Conservation (phyloP, 352 stramenopile genomes). For the Phytophthora colocasiae region DNA sequence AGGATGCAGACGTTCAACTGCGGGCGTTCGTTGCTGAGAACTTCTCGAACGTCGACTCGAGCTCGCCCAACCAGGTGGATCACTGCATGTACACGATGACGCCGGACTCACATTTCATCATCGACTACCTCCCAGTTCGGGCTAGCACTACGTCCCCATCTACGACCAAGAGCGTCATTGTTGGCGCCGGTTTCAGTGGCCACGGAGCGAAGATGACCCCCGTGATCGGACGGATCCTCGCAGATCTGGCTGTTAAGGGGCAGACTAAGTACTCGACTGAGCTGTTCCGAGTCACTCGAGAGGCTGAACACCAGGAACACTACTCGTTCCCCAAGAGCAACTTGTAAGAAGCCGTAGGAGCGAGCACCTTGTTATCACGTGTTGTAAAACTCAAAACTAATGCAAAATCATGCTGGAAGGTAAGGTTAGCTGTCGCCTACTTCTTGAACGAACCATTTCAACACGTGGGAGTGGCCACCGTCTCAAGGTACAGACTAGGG, state of each 20-base stretch:
- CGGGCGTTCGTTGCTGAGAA: constrained; percentile 44
- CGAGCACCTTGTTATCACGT: neutral
- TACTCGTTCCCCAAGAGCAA: constrained; percentile 13
- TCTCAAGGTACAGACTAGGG: constrained; percentile 16
- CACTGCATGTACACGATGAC: constrained; percentile 90
- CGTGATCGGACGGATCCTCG: constrained; percentile 82
- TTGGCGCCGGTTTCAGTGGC: constrained; percentile 79
- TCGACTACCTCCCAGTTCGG: constrained; percentile 54
- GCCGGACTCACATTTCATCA: constrained; percentile 75
- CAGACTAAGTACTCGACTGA: constrained; percentile 55
- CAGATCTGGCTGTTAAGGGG: constrained; percentile 65
- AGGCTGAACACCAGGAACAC: neutral
- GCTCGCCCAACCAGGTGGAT: constrained; percentile 45
- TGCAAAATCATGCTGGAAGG: constrained; percentile 1
- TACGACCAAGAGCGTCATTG: constrained; percentile 54
- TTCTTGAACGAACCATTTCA: neutral
- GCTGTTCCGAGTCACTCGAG: constrained; percentile 40
- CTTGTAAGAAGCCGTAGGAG: neutral
- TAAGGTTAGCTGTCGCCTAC: neutral
- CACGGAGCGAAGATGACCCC: constrained; percentile 89
- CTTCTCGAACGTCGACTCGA: constrained; percentile 65
- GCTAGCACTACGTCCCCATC: neutral
- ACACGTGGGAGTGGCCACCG: constrained; percentile 9
- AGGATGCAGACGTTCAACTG: constrained; percentile 32
- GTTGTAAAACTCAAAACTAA: constrained; percentile 4